Evolutionary conservation across 306 rosid genomes (phyloP), one percentile per base, ranked within the genome.

Genomic region (Dicorynia guianensis): DNA sequence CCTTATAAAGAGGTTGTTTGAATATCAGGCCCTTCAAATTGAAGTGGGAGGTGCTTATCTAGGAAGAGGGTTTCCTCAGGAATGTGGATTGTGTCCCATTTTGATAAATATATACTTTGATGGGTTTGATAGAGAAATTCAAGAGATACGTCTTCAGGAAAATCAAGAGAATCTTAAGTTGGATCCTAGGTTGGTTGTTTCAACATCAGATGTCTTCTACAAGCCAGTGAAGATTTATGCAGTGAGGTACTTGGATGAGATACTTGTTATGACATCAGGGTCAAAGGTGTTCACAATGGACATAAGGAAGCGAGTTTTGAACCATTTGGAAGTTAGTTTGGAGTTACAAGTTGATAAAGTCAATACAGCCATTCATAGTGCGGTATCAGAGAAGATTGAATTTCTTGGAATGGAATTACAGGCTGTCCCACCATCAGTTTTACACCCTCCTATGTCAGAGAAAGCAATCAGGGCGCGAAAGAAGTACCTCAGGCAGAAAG

Each of bases 11-110:
- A 79, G 60, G 71, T 70, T 87, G 84, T 89, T 89, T 81, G 85
- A 83, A 72, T 49, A 68, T 13, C 77, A 59, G 17, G 88, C 20
- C 12, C 71, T 87, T 63, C 73, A 66, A 62, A 74, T 89, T 79
- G 85, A 89, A 72, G 8, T 83, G 63, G 97, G 97, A 42, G 82
- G 90, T 48, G 73, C 69, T 82, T 84, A 63, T 69, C 38, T 88
- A 8, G 95, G 95, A 47, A 94, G 89, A 75, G 96, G 96, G 63
- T 71, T 88, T 76, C 97, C 98, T 78, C 96, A 89, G 67, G 97
- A 94, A 82, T 81, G 88, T 72, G 87, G 88, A 4, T 65, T 94
- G 93, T 85, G 90, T 76, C 66, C 90, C 0, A 65, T 94, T 79
- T 86, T 94, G 80, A 25, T 84, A 34, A 94, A 94, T 81, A 72